Evolutionary conservation across 257 asterid genomes (phyloP), one percentile per base, ranked within the genome.

Genomic region (Haberlea rhodopensis): DNA sequence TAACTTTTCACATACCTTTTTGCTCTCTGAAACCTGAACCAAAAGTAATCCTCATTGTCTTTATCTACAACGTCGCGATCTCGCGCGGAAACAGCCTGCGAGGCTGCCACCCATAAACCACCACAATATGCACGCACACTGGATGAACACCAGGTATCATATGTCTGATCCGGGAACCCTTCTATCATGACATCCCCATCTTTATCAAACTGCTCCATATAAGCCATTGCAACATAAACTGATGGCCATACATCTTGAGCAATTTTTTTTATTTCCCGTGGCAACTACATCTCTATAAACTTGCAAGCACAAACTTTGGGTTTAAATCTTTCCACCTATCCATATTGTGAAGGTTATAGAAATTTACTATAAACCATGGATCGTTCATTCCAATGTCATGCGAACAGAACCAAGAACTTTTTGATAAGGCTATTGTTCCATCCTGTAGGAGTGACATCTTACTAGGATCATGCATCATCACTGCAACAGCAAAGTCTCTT

Each of bases 171-270:
- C 5, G 97, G 96, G 67, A 86, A 86, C 16, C 96, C 94, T 60
- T 90, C 97, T 26, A 92, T 92, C 99, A 92, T 92, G 21, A 97
- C 99, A 76, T 94, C 99, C 40, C 95, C 95, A 62, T 94, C 99
- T 80, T 79, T 87, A 66, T 94, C 99, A 54, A 94, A 94, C 76
- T 94, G 99, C 18, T 94, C 96, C 99, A 90, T 87, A 54, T 87
- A 94, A 68, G 99, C 99, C 81, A 94, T 62, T 55, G 97, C 99
- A 27, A 88, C 77, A 66, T 87, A 90, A 60, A 94, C 96, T 1
- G 99, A 83, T 5, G 97, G 99, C 99, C 99, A 94, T 26, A 90
- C 90, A 28, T 95, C 89, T 73, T 65, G 69, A 16, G 92, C 96
- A 77, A 94, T 87, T 37, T 77, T 81, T n/a, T 67, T 80, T 76